Percentiles rank a stretch among this genome's conserved stretches.
Evolutionary conservation across 139 green algal species (phyloP).

Genomic region (Chlamydomonas sphaeroides): DNA sequence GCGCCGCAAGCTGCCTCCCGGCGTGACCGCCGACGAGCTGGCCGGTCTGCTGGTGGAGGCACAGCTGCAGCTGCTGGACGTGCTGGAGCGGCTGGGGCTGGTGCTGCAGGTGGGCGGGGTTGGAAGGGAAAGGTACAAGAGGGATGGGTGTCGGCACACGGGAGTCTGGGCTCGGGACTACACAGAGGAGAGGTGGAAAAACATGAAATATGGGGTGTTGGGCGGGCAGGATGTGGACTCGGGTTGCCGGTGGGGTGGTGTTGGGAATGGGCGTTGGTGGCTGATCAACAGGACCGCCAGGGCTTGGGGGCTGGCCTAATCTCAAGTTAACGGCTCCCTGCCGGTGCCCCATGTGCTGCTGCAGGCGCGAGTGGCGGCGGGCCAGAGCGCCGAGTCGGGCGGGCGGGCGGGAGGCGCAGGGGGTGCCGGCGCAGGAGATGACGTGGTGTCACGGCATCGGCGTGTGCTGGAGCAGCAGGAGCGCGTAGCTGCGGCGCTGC

Average conservation of each 20-base stretch:
- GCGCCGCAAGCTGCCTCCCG: background rate
- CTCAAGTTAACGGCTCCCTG: too few relatives aligned
- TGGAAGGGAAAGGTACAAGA: too few relatives aligned
- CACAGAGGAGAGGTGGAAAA: too few relatives aligned
- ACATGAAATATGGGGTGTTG: too few relatives aligned
- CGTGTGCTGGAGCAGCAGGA: slow-evolving; percentile 38
- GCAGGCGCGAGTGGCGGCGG: slow-evolving; percentile 15
- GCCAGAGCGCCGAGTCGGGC: background rate
- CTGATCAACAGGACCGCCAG: too few relatives aligned
- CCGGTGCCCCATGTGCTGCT: background rate
- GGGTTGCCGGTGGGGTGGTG: too few relatives aligned
- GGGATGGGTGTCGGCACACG: too few relatives aligned
- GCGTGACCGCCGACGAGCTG: slow-evolving; percentile 18
- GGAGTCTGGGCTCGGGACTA: too few relatives aligned
- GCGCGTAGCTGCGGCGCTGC: slow-evolving; percentile 13
- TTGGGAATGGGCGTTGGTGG: too few relatives aligned
- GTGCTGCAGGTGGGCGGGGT: slow-evolving; percentile 4
- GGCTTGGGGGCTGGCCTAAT: too few relatives aligned
- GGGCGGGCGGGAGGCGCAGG: background rate
- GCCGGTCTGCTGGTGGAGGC: slow-evolving; percentile 44
- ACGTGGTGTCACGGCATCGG: slow-evolving; percentile 30
- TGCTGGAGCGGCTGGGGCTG: slow-evolving; percentile 27
- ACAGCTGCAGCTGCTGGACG: slow-evolving; percentile 45
- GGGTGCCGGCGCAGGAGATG: background rate
- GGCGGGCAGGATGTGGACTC: too few relatives aligned